Evolutionary conservation across 1,284 basidiomycete species (phyloP).

Genomic region (Cutaneotrichosporon sp.): DNA sequence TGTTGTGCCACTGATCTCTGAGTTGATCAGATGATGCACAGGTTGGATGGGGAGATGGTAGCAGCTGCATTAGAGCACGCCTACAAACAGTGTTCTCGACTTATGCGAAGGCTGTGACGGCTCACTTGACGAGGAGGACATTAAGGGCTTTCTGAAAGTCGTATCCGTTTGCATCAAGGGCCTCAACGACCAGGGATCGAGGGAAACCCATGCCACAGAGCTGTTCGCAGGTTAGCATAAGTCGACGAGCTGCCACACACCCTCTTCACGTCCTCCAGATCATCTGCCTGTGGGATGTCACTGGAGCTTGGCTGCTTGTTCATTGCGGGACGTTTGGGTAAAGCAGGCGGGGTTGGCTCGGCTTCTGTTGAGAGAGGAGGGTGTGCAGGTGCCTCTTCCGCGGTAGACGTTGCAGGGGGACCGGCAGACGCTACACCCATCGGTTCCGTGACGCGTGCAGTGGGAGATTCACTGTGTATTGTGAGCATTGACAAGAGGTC

Average conservation of each 20-base stretch:
- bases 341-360: conserved; percentile 13
- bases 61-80: too few relatives aligned
- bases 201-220: conserved; percentile 49
- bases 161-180: conserved; percentile 47
- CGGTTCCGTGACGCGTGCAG: not conserved
- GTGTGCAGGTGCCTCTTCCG: too few relatives aligned
- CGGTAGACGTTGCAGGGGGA: too few relatives aligned
- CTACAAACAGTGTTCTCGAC: too few relatives aligned
- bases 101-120: too few relatives aligned
- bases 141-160: conserved; percentile 49
- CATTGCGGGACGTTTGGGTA: conserved; percentile 32
- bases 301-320: conserved; percentile 5
- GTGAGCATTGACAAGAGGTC: not conserved
- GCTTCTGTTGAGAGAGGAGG: too few relatives aligned
- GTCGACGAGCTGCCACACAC: conserved; percentile 43
- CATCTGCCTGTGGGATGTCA: conserved; percentile 39
- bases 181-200: conserved; percentile 41
- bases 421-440: too few relatives aligned
- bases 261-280: conserved; percentile 49
- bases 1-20: too few relatives aligned
- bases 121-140: conserved; percentile 34
- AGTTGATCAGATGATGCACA: too few relatives aligned
- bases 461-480: not conserved
- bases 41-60: too few relatives aligned
- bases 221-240: conserved; percentile 48